Percentiles rank a stretch among this genome's conserved stretches.
Conservation (phyloP, 1,139 yeast species). For the Saccharomycopsis hybrid region DNA sequence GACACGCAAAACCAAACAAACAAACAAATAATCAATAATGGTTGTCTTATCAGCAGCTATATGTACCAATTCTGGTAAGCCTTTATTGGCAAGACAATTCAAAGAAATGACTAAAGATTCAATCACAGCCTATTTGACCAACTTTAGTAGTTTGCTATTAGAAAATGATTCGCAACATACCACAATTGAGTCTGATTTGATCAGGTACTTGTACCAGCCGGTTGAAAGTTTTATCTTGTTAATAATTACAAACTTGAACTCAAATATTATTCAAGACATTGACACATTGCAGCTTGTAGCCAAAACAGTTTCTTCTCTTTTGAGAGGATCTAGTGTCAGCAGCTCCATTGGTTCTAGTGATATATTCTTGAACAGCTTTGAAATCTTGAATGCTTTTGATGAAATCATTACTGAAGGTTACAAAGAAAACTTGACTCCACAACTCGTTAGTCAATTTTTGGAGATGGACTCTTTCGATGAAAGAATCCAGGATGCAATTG, state of each 20-base stretch:
- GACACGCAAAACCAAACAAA: too few species aligned
- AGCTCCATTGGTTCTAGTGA: conserved; percentile 69
- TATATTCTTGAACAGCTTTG: conserved; percentile 79
- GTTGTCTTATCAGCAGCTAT: conserved; percentile 91
- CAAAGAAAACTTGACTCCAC: conserved; percentile 75
- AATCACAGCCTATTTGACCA: conserved; percentile 79
- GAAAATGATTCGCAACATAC: conserved; percentile 79
- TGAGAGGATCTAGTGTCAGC: conserved; percentile 34
- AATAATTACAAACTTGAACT: conserved; percentile 81
- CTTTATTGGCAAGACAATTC: conserved; percentile 89
- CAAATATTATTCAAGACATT: conserved; percentile 91
- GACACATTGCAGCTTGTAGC: conserved; percentile 85
- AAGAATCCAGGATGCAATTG: conserved; percentile 95
- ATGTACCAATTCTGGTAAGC: conserved; percentile 92
- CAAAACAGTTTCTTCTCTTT: conserved; percentile 69
- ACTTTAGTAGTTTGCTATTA: conserved; percentile 76
- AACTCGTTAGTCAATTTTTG: conserved; percentile 83
- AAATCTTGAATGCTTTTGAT: conserved; percentile 86
- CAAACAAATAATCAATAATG: conserved; percentile 29
- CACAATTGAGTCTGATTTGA: conserved; percentile 87
- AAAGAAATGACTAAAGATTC: conserved; percentile 79
- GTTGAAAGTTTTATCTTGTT: conserved; percentile 91
- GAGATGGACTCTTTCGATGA: conserved; percentile 99
- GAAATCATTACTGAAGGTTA: conserved; percentile 88
- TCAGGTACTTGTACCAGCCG: conserved; percentile 93